Percentiles rank a stretch among this genome's conserved stretches.
phyloP scores from a whole-genome alignment of 257 asterid genomes.

The Capsicum rhomboideum region DNA sequence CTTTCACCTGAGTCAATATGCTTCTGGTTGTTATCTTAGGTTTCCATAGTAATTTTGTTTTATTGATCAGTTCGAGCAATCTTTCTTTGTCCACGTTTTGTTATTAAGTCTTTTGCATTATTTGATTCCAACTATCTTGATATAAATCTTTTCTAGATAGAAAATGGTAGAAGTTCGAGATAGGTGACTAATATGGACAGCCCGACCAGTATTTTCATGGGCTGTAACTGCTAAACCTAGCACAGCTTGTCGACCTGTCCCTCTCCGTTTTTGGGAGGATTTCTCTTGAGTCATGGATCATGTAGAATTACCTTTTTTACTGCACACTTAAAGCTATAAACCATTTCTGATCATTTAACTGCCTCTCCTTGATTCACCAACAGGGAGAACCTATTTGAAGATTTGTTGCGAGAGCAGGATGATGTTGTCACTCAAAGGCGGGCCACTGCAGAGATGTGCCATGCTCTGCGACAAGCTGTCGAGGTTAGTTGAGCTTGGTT shows the following conservation, averaged over 20 bases:
- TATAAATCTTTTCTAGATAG: neutral
- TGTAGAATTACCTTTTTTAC: neutral
- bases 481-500: conserved; percentile 3
- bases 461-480: conserved; percentile 13
- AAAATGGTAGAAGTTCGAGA: neutral
- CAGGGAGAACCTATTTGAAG: conserved; percentile 15
- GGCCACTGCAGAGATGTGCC: conserved; percentile 2
- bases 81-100: neutral
- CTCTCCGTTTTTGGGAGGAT: neutral
- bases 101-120: neutral
- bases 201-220: neutral
- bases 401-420: conserved; percentile 13
- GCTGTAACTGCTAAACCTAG: neutral
- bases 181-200: neutral
- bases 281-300: neutral
- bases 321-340: neutral
- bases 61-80: neutral
- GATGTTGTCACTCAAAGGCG: conserved; percentile 8
- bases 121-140: neutral
- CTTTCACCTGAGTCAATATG: neutral
- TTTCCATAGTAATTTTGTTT: neutral
- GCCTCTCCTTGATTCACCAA: neutral
- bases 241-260: neutral
- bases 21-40: neutral
- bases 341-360: neutral